Evolutionary conservation across 2,329 filamentous ascomycete genomes (phyloP).

Genomic region (Talaromyces sp.): DNA sequence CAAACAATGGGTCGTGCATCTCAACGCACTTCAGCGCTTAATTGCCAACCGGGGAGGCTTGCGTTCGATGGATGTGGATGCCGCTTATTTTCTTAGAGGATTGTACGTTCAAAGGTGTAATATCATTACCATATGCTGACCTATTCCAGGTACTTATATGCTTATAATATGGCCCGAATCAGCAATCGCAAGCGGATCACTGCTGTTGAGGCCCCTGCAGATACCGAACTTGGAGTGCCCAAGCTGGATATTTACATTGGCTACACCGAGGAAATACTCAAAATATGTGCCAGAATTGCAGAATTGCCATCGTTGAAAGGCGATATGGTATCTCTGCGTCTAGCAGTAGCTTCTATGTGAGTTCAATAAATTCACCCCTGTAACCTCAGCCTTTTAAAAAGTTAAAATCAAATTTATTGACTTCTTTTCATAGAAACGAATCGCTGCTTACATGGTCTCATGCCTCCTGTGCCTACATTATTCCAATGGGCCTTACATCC

Average conservation of each 20-base stretch:
- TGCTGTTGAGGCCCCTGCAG: slow-evolving; percentile 14
- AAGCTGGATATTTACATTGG: slow-evolving; percentile 43
- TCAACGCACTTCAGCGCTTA: slow-evolving; percentile 38
- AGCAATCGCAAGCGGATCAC: slow-evolving; percentile 33
- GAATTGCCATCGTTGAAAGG: slow-evolving; percentile 29
- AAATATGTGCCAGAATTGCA: slow-evolving; percentile 37
- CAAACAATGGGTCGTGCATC: slow-evolving; percentile 41
- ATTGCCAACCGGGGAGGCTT: slow-evolving; percentile 38
- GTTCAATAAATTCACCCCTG: slow-evolving; percentile 8
- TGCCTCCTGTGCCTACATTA: slow-evolving; percentile 30
- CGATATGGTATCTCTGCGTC: slow-evolving; percentile 26
- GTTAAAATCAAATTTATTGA: neutral
- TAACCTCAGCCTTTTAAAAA: neutral
- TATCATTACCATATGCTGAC: slow-evolving; percentile 1
- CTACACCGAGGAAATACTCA: slow-evolving; percentile 41
- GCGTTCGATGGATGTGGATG: slow-evolving; percentile 30
- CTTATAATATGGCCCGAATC: slow-evolving; percentile 38
- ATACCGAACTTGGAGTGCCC: slow-evolving; percentile 27
- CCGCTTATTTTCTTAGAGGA: slow-evolving; percentile 37
- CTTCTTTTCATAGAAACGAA: slow-evolving; percentile 28
- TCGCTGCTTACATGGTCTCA: slow-evolving; percentile 37
- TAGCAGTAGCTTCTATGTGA: slow-evolving; percentile 35
- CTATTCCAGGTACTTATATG: slow-evolving; percentile 36
- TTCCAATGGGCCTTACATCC: slow-evolving; percentile 34
- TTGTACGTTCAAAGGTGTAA: slow-evolving; percentile 28